Conservation (phyloP, 495 filamentous ascomycete species). For the Parmelia sp. region DNA sequence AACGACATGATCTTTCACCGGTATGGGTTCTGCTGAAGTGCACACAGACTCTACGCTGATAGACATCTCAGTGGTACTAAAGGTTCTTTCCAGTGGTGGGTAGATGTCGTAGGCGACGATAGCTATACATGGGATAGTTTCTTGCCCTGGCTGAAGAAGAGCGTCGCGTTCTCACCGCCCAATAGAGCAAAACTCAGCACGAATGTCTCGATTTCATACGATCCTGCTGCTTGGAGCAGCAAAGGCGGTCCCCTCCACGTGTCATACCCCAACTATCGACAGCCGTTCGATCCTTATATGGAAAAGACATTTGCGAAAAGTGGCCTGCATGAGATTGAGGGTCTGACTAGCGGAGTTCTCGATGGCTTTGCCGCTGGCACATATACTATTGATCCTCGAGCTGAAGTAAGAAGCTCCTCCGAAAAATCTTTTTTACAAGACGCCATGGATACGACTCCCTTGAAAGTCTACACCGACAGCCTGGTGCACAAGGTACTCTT, state of each 20-base stretch:
- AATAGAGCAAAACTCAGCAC: slow-evolving; percentile 20
- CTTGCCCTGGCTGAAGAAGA: slow-evolving; percentile 49
- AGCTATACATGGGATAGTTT: slow-evolving; percentile 47
- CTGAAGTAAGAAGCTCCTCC: slow-evolving; percentile 19
- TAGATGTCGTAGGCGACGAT: slow-evolving; percentile 46
- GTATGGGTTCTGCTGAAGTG: neutral
- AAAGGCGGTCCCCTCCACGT: slow-evolving; percentile 32
- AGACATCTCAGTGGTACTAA: slow-evolving; percentile 31
- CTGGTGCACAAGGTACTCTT: too few relatives aligned
- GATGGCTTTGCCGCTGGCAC: slow-evolving; percentile 25
- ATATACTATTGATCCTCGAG: slow-evolving; percentile 26
- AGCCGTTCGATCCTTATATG: slow-evolving; percentile 32
- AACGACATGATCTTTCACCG: neutral
- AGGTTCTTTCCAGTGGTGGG: slow-evolving; percentile 48
- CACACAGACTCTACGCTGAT: neutral
- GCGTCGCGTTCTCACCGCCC: slow-evolving; percentile 45
- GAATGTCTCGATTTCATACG: slow-evolving; percentile 35
- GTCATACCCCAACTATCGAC: slow-evolving; percentile 30
- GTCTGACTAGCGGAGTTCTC: slow-evolving; percentile 34
- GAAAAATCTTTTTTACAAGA: slow-evolving; percentile 30
- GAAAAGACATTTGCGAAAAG: slow-evolving; percentile 25
- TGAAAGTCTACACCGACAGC: too few relatives aligned
- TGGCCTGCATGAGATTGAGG: slow-evolving; percentile 29
- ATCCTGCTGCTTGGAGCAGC: slow-evolving; percentile 26
- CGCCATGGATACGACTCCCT: neutral